These are phyloP conservation scores for Friedmanniomyces endolithicus DNA, from an alignment of 495 filamentous ascomycete species.

Conservation along the genomic window DNA sequence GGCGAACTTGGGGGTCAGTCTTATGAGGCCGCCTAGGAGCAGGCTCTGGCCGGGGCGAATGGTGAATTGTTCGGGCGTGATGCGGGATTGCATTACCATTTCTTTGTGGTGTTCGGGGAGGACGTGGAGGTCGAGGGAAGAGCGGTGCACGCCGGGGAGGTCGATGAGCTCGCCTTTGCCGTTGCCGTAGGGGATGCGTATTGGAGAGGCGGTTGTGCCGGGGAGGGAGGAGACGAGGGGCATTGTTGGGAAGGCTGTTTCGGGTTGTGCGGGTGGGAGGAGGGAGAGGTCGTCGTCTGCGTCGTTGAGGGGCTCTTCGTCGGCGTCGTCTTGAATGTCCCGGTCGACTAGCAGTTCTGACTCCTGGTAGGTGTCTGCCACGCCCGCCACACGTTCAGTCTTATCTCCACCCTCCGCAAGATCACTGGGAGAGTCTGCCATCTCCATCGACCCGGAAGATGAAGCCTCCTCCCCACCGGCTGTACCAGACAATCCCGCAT, in stretches of 20 bases:
- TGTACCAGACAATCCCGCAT: neutral
- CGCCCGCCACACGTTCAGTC: neutral
- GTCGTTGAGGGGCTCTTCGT: conserved; percentile 6
- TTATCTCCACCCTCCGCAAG: neutral
- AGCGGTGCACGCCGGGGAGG: conserved; percentile 72
- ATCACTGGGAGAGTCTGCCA: neutral
- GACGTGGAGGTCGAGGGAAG: conserved; percentile 56
- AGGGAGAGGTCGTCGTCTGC: conserved; percentile 31
- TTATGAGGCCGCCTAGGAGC: conserved; percentile 70
- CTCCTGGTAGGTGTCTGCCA: neutral
- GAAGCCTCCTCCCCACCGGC: no score
- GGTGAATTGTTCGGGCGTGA: conserved; percentile 51
- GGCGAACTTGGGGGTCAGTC: conserved; percentile 56
- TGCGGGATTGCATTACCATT: conserved; percentile 63
- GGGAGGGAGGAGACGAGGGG: conserved; percentile 75
- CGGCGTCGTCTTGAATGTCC: neutral
- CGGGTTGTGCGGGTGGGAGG: conserved; percentile 61
- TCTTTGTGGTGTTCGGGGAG: conserved; percentile 45
- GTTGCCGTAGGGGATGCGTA: conserved; percentile 74
- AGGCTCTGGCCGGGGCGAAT: conserved; percentile 73
- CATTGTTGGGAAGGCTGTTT: conserved; percentile 63
- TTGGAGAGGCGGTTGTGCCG: conserved; percentile 88
- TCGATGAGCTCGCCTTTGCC: conserved; percentile 88
- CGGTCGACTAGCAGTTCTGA: conserved; percentile 1
- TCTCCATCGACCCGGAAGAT: neutral